Percentiles rank a stretch among this genome's conserved stretches.
Conservation (phyloP, 139 green algal genomes). For the Chlamydomonas incerta region DNA sequence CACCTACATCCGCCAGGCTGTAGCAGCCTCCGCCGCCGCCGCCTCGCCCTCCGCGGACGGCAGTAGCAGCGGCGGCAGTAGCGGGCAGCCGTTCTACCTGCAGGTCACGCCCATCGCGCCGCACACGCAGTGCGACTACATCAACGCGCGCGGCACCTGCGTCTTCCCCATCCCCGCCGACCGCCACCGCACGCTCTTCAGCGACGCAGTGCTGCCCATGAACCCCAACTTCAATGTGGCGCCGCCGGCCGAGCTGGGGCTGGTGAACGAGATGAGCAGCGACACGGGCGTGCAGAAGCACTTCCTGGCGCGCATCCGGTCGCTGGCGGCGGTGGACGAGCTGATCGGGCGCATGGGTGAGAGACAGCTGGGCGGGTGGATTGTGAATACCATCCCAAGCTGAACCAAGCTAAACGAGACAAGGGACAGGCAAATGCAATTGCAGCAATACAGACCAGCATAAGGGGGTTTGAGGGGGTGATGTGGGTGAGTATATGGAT, state of each 20-base stretch:
- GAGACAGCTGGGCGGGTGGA: background rate
- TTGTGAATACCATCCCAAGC: too few species aligned
- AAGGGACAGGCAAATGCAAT: too few species aligned
- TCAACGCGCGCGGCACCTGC: background rate
- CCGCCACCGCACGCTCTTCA: background rate
- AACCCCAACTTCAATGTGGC: conserved; percentile 29
- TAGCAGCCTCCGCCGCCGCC: background rate
- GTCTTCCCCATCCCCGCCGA: conserved; percentile 20
- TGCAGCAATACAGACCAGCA: too few species aligned
- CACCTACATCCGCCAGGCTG: conserved; percentile 11
- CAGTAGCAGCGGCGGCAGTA: too few species aligned
- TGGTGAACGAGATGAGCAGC: background rate
- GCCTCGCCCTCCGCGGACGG: too few species aligned
- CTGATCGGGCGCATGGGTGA: conserved; percentile 47
- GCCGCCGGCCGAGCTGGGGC: background rate
- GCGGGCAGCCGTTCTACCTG: conserved; percentile 28
- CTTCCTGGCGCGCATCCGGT: conserved; percentile 34
- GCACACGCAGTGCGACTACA: conserved; percentile 18
- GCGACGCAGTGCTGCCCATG: background rate
- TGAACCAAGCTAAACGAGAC: too few species aligned
- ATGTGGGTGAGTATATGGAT: too few species aligned
- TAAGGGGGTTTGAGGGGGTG: too few species aligned
- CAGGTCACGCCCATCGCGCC: conserved; percentile 36
- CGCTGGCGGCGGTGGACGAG: conserved; percentile 49
- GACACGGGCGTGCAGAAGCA: conserved; percentile 16